Evolutionary conservation across 2,329 filamentous ascomycete genomes (phyloP).

Genomic region (Dichotomopilus funicola): DNA sequence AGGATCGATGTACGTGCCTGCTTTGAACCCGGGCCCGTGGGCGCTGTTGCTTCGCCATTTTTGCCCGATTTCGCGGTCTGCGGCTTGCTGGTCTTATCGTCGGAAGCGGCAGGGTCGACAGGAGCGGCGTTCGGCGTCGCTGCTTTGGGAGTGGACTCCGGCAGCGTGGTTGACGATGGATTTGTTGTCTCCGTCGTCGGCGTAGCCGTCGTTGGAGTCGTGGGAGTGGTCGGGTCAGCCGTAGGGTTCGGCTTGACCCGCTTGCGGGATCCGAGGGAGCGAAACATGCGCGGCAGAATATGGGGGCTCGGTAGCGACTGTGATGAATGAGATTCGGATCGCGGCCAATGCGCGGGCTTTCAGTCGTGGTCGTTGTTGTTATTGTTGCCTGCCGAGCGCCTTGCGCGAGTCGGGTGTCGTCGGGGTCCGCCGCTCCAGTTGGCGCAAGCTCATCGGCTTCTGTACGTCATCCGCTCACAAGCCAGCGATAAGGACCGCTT

Average conservation of each 20-base stretch:
- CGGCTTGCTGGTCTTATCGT: background rate
- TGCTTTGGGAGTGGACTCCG: slow-evolving; percentile 16
- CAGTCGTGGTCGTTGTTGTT: background rate
- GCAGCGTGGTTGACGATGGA: slow-evolving; percentile 14
- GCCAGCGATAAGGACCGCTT: too few relatives aligned
- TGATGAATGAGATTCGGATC: background rate
- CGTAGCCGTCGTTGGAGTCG: background rate
- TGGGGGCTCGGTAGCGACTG: background rate
- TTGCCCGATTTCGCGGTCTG: slow-evolving; percentile 1
- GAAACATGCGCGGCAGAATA: background rate
- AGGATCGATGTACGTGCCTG: slow-evolving; percentile 12
- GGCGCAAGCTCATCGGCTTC: slow-evolving; percentile 11
- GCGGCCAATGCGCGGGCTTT: background rate
- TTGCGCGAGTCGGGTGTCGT: slow-evolving; percentile 2
- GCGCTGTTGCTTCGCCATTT: slow-evolving; percentile 2
- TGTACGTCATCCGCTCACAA: slow-evolving; percentile 17
- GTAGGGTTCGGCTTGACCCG: slow-evolving; percentile 33
- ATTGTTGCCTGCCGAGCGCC: slow-evolving; percentile 7
- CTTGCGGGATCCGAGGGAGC: slow-evolving; percentile 38
- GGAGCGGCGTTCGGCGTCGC: slow-evolving; percentile 1
- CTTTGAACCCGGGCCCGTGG: slow-evolving; percentile 10
- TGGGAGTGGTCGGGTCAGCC: slow-evolving; percentile 2
- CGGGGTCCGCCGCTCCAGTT: slow-evolving; percentile 1
- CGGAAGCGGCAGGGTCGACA: background rate
- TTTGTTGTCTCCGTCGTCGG: background rate